Evolutionary conservation across 2,329 filamentous ascomycete genomes (phyloP).

Genomic region (Claviceps citrina): DNA sequence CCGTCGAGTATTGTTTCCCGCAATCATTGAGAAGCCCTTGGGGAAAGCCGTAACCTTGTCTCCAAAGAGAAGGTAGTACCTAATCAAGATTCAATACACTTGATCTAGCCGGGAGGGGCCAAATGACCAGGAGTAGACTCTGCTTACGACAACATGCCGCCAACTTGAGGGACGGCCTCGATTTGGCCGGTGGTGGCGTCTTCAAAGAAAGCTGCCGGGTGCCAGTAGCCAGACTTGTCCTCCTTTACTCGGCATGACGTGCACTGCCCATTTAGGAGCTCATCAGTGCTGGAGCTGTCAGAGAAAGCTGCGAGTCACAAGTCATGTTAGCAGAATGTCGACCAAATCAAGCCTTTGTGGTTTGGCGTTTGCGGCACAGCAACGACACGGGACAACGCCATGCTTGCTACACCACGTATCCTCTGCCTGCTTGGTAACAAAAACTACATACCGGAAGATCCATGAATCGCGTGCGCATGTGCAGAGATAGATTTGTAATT

Average conservation of each 20-base stretch:
- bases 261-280: conserved; percentile 49
- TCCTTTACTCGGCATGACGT: conserved; percentile 67
- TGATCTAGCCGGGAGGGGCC: neutral
- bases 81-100: conserved; percentile 16
- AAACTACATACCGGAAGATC: conserved; percentile 51
- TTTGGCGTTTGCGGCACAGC: too few species aligned
- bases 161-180: conserved; percentile 56
- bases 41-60: conserved; percentile 60
- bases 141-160: conserved; percentile 73
- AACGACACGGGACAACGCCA: too few species aligned
- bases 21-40: conserved; percentile 63
- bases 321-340: neutral
- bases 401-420: too few species aligned
- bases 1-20: conserved; percentile 53
- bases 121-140: neutral
- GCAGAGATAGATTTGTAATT: conserved; percentile 38
- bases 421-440: neutral
- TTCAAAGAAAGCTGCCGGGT: conserved; percentile 63
- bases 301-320: conserved; percentile 41
- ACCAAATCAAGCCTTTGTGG: too few species aligned
- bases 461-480: conserved; percentile 64
- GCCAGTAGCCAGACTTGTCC: conserved; percentile 85
- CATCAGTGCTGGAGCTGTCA: conserved; percentile 36
- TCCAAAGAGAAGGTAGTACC: conserved; percentile 70
- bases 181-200: conserved; percentile 47